Evolutionary conservation across 2,329 filamentous ascomycete species (phyloP), one percentile per base, ranked within the genome.

Genomic region (Trichoderma sp.): DNA sequence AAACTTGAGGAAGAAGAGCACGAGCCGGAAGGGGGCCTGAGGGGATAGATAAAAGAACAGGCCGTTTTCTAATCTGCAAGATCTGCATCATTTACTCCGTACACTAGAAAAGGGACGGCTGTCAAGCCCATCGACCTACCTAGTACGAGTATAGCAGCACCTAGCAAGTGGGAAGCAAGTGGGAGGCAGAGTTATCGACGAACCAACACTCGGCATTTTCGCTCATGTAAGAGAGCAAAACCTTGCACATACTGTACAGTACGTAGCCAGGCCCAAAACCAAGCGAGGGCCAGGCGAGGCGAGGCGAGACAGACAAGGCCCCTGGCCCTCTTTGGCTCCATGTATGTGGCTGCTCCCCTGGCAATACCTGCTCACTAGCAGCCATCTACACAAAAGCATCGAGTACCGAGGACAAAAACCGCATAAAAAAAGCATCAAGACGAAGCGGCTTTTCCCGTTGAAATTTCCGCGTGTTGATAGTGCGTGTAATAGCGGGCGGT

Each of bases 11-110:
- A 27, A 27, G 24, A 50, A 65, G 53, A 33, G 72, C 63, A 56
- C 27, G 65, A 53, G 75, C 50, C 68, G 33, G 12, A 69, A 63
- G 63, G 60, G 71, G 71, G 60, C 33, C 21, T 45, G 45, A 21
- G 12, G 66, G 68, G 38, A 71, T 74, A 79, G 76, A 76, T 77
- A 75, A 68, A 75, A 50, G 38, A 29, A 45, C 31, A 29, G 35
- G 24, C 63, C 31, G 21, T 60, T 33, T 59, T 74, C 53, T 62
- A 33, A 63, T 60, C 33, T 74, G 35, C 65, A 68, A 62, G 64
- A 66, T 63, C 65, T 75, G 38, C 72, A 75, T 62, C 50, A 69
- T 56, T 27, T 75, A 35, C 64, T 71, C 53, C 56, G 35, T 24
- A 62, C 67, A 62, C 59, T 62, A 68, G 41, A 56, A 56, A 35